Evolutionary conservation across 1,284 basidiomycete genomes (phyloP), one percentile per base, ranked within the genome.

Genomic region (Cryptococcus hybrid): DNA sequence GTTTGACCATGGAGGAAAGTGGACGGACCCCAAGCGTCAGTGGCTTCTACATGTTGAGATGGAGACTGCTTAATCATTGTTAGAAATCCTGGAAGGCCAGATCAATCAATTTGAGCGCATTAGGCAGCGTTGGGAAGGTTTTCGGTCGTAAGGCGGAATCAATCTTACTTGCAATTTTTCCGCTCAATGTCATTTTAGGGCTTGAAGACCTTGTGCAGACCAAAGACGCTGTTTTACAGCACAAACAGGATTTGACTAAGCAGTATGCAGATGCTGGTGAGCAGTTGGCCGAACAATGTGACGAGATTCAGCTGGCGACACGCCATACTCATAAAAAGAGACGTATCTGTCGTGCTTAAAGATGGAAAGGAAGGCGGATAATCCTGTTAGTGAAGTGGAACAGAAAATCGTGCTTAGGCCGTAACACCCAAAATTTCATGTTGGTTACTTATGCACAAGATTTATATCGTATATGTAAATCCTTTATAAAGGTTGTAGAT

Each of bases 261-360:
- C 39, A 56, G 47, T 63, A 60, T 45, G 52, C 38, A 13, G 58
- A 55, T 6, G 61, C 61, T 4, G 59, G 58, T 2, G 54, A 51
- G 3, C 36, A 47, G 3, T 51, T 63, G 6, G 55, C 58, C 36
- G 49, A 52, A n/a, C 58, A 60, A 46, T 63, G 58, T 48, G 52
- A 49, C 36, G 52, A 34, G 13, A 50, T 58, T 7, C 58, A 63
- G 42, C 34, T 45, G 30, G 54, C 58, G 9, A 58, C 61, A 39
- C 47, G 58, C 13, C 55, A 51, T 47, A 51, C 49, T 7, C n/a
- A 9, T 6, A 40, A 39, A 38, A 39, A 38, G 37, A 51, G 49
- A 38, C 49, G 49, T 40, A 39, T 42, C 3, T 24, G 24, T 24
- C 24, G 24, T 24, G 24, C 24, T 24, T 24, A 24, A 45, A 24